phyloP scores from a whole-genome alignment of 1,284 basidiomycete species.

The Pascua sp. region DNA sequence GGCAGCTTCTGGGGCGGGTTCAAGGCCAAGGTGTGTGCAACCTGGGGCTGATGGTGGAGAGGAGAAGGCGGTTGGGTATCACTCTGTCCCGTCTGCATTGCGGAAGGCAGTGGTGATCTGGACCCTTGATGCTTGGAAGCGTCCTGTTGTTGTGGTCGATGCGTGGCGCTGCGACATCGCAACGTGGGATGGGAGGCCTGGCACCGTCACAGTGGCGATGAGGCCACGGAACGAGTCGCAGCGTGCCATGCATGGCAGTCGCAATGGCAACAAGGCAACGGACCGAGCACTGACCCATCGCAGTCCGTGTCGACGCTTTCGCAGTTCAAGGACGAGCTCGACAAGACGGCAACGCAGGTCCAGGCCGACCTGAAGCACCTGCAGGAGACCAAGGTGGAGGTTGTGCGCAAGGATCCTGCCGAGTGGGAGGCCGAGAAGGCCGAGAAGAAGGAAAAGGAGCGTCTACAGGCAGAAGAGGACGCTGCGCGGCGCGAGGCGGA shows the following conservation, averaged over 20 bases:
- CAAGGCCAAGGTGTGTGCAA: conserved; percentile 67
- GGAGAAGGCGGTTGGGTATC: neutral
- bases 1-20: conserved; percentile 78
- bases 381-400: conserved; percentile 43
- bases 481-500: conserved; percentile 22
- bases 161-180: too few species aligned
- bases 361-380: conserved; percentile 66
- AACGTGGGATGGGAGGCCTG: too few species aligned
- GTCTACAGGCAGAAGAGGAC: conserved; percentile 10
- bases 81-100: too few species aligned
- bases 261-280: too few species aligned
- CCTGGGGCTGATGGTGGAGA: neutral
- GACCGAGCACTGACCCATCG: neutral
- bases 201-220: too few species aligned
- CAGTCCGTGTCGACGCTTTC: conserved; percentile 73
- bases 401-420: conserved; percentile 37
- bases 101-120: too few species aligned
- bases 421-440: conserved; percentile 30
- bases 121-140: too few species aligned
- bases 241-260: neutral
- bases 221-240: neutral
- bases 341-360: conserved; percentile 72
- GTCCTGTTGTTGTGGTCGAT: too few species aligned
- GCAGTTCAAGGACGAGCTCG: conserved; percentile 70
- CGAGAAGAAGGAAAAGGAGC: conserved; percentile 6